These are phyloP conservation scores for Kwoniella heveanensis DNA, from an alignment of 768 basidiomycete species.

Conservation along the genomic window DNA sequence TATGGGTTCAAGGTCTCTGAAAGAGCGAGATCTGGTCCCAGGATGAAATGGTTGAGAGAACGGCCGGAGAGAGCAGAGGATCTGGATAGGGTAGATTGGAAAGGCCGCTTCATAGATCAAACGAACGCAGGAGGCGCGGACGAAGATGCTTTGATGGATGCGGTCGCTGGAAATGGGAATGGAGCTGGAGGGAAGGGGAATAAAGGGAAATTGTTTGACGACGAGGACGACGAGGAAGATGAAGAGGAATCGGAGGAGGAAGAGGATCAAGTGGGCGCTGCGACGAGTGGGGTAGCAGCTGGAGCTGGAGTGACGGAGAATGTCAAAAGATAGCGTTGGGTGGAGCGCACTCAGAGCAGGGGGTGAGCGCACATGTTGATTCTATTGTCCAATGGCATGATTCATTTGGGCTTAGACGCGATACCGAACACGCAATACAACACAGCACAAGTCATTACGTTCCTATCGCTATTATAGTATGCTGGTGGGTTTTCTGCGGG, in stretches of 20 bases:
- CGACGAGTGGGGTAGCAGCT: neutral
- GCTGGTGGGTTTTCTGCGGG: too few relatives aligned
- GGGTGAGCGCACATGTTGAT: too few relatives aligned
- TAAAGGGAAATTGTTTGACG: slow-evolving; percentile 54
- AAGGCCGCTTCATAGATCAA: slow-evolving; percentile 71
- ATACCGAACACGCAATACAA: too few relatives aligned
- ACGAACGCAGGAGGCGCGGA: slow-evolving; percentile 48
- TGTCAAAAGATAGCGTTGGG: neutral
- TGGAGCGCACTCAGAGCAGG: too few relatives aligned
- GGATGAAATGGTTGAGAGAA: slow-evolving; percentile 94
- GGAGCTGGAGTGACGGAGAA: neutral
- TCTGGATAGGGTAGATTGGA: slow-evolving; percentile 84
- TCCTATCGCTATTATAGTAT: too few relatives aligned
- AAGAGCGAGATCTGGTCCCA: slow-evolving; percentile 86
- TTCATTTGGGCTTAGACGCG: too few relatives aligned
- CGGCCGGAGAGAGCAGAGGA: slow-evolving; percentile 79
- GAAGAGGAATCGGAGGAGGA: slow-evolving; percentile 65
- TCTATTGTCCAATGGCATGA: too few relatives aligned
- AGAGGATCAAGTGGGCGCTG: slow-evolving; percentile 53
- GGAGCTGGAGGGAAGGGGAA: slow-evolving; percentile 16
- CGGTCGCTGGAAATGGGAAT: slow-evolving; percentile 1
- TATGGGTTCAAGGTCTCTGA: slow-evolving; percentile 99
- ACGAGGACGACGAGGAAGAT: slow-evolving; percentile 59
- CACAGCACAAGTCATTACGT: too few relatives aligned
- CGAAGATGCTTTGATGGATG: slow-evolving; percentile 16